phyloP scores from a whole-genome alignment of 257 asterid genomes.

The Solanum ossicruentum region DNA sequence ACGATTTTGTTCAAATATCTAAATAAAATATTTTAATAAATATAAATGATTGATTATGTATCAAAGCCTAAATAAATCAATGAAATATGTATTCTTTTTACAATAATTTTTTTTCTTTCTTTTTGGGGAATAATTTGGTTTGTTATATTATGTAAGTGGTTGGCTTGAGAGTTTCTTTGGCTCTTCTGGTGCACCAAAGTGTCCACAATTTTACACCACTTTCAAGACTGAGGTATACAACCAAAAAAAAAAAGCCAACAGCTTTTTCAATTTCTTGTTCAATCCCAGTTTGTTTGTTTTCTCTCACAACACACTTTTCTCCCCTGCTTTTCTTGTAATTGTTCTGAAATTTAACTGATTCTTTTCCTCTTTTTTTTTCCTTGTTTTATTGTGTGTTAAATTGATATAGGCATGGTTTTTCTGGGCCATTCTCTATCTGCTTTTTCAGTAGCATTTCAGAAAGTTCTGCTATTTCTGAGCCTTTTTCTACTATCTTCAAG shows the following conservation, averaged over 20 bases:
- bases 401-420: neutral
- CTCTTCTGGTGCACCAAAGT: slow-evolving; percentile 32
- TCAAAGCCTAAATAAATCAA: neutral
- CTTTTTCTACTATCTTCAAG: neutral
- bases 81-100: neutral
- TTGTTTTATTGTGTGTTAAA: neutral
- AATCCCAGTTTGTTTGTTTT: neutral
- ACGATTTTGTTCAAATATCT: neutral
- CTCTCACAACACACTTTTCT: neutral
- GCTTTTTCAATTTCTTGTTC: neutral
- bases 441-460: neutral
- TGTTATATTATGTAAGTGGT: slow-evolving; percentile 22
- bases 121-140: neutral
- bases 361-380: neutral
- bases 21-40: neutral
- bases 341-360: neutral
- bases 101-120: slow-evolving; percentile 7
- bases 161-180: slow-evolving; percentile 23
- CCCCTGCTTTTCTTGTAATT: neutral
- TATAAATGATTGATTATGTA: neutral
- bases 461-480: neutral
- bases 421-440: neutral
- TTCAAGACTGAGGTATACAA: slow-evolving; percentile 11
- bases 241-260: slow-evolving; percentile 21
- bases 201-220: slow-evolving; percentile 1